Percentiles rank a stretch among this genome's conserved stretches.
Conservation (phyloP, 192 early-diverging fungal species). For the Cladochytrium replicatum region DNA sequence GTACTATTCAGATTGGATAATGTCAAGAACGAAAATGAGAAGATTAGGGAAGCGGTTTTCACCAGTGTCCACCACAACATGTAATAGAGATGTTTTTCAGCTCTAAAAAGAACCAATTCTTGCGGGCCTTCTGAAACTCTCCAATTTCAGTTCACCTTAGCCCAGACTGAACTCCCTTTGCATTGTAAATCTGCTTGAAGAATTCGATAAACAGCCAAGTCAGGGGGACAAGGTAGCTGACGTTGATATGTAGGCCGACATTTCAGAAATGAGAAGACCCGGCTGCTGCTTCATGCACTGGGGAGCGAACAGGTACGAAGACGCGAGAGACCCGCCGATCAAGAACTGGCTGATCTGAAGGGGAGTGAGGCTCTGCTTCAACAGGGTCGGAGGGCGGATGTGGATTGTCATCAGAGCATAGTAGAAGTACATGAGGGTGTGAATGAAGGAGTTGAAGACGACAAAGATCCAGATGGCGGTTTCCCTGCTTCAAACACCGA, state of each 20-base stretch:
- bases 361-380: conserved; percentile 65
- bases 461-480: conserved; percentile 78
- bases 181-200: conserved; percentile 58
- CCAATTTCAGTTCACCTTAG: too few species aligned
- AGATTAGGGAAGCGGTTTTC: too few species aligned
- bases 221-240: conserved; percentile 62
- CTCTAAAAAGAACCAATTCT: too few species aligned
- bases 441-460: conserved; percentile 75
- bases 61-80: too few species aligned
- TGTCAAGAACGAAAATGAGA: too few species aligned
- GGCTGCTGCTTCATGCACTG: conserved; percentile 18
- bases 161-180: too few species aligned
- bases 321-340: conserved; percentile 54
- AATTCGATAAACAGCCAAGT: conserved; percentile 74
- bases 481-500: conserved; percentile 54
- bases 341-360: conserved; percentile 83
- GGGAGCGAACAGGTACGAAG: conserved; percentile 55
- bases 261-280: conserved; percentile 41
- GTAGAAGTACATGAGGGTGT: conserved; percentile 80
- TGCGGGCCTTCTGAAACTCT: too few species aligned
- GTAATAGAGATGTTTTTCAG: too few species aligned
- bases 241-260: conserved; percentile 52
- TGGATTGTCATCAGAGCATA: conserved; percentile 69
- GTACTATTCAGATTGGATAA: too few species aligned
- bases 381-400: conserved; percentile 53